Evolutionary conservation across 768 basidiomycete species (phyloP), one percentile per base, ranked within the genome.

Genomic region (Neoboletus magnificus): DNA sequence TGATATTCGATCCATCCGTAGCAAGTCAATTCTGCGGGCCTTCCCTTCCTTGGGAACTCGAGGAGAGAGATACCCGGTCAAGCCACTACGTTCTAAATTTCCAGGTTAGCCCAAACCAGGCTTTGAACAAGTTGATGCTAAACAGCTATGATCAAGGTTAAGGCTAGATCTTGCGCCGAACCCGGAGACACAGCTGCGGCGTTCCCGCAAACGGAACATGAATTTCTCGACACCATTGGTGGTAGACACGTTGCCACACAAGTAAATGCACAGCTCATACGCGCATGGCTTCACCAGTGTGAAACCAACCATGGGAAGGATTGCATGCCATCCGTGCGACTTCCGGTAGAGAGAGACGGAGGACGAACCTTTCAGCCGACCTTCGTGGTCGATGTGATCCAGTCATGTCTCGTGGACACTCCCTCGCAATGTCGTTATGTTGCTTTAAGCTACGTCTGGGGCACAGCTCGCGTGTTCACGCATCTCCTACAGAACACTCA

Each of bases 371-470:
- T 32, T 10, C 45, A 47, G 15, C 61, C 63, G 3, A 37, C 56
- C 6, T 56, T 65, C n/a, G 52, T 65, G 13, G 5, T 64, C 6
- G 63, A 64, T 7, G 63, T 54, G 12, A 35, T 35, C n/a, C 37
- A 55, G 18, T 65, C 48, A 3, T 66, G 63, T 46, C 39, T 65
- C 12, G 61, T 60, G 44, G 50, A 59, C 2, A 55, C 58, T n/a
- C 65, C 64, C 7, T 33, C 52, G 8, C 43, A 13, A 13, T 69
- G 56, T 33, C 67, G 67, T 22, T 67, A 69, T n/a, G 23, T 62
- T 25, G 43, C 66, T 35, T 47, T 68, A 16, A 66, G 65, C 49
- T 68, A 68, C 36, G 52, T 63, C 20, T 66, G 57, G 65, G 66
- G 66, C 12, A 46, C 10, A 12, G 30, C 41, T 7, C 18, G 39